Conservation (phyloP, 192 early-diverging fungal species). For the Backusella luteola region DNA sequence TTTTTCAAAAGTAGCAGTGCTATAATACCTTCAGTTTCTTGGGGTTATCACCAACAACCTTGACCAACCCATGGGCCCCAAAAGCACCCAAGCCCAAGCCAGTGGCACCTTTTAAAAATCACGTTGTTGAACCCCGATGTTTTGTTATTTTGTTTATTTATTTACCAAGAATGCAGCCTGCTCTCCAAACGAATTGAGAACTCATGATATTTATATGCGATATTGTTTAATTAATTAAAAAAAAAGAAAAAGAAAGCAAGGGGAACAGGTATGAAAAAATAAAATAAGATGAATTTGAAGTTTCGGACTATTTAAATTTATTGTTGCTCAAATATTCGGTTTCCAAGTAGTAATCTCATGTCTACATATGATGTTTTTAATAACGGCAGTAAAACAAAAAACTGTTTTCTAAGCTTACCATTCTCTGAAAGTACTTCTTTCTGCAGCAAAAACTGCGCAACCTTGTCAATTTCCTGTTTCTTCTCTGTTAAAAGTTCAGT, state of each 20-base stretch:
- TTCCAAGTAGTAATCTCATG: too few relatives aligned
- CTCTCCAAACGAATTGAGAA: conserved; percentile 24
- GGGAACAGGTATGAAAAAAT: too few relatives aligned
- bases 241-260: too few relatives aligned
- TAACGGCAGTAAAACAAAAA: too few relatives aligned
- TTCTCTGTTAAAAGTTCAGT: conserved; percentile 81
- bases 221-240: too few relatives aligned
- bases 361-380: too few relatives aligned
- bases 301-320: too few relatives aligned
- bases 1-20: not conserved
- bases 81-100: conserved; percentile 43
- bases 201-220: not conserved
- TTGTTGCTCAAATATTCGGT: too few relatives aligned
- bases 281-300: too few relatives aligned
- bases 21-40: conserved; percentile 24
- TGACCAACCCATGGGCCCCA: conserved; percentile 45
- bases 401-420: conserved; percentile 26
- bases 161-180: conserved; percentile 24
- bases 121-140: not conserved
- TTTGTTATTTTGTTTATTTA: not conserved
- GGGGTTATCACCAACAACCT: conserved; percentile 26
- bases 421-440: conserved; percentile 96
- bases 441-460: conserved; percentile 86
- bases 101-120: not conserved
- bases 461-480: conserved; percentile 85